Evolutionary conservation across 257 asterid genomes (phyloP), one percentile per base, ranked within the genome.

Genomic region (Primulina huaijiensis): DNA sequence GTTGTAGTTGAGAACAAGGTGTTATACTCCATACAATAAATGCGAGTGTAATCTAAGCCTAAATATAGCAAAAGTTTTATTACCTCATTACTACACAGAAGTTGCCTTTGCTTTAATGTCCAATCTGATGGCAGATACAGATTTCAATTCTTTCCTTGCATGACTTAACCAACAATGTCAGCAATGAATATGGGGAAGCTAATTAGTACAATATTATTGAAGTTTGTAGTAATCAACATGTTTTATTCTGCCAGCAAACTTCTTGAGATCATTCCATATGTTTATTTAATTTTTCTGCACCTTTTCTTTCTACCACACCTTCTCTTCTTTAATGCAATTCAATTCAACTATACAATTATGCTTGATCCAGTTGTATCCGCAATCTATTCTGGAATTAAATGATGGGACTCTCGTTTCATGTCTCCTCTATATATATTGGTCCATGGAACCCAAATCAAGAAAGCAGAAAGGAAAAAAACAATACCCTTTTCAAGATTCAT

Each of bases 131-230:
- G 82, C 82, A 83, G 85, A 76, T 83, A 76, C 21, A 76, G 75
- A 68, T 68, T 52, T 62, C 69, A 73, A 78, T 76, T 68, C 62
- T 75, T 76, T 65, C 66, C 23, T 75, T 75, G 75, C 60, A 35
- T 65, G 75, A 5, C 57, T 70, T 71, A 82, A 79, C 86, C 79
- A 81, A 84, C 78, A 73, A 68, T 76, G 72, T 77, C 74, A 77
- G 84, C 88, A 84, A 79, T 84, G 83, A 84, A 81, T 84, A 17
- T 16, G 57, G 57, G 55, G 82, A 76, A 65, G 68, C 71, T 55
- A 71, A 31, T 70, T 21, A 65, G 55, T 68, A 72, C 77, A 19
- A 65, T 70, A 53, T 73, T 60, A 80, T 70, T 60, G 77, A 66
- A 69, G 64, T 70, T 74, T 71, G 63, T 75, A 65, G 63, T 75